Evolutionary conservation across 768 basidiomycete species (phyloP), one percentile per base, ranked within the genome.

Genomic region (Trametopsis cervina): DNA sequence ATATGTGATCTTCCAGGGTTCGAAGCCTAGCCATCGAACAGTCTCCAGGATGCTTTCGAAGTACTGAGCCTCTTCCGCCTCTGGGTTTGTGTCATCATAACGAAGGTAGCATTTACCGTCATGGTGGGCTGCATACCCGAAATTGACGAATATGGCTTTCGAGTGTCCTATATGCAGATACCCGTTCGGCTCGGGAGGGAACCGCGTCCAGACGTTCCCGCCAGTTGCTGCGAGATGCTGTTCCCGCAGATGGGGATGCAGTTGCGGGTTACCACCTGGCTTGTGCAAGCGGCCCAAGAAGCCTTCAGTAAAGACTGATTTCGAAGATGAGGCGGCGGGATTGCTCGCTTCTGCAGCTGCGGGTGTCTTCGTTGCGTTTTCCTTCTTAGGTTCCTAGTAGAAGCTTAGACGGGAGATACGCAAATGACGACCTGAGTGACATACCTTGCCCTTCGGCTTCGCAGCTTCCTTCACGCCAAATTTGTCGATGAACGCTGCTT

Each of bases 1-100:
- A 68, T 98, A 98, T 3, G 96, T 98, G 73, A 99, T 93, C 67
- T 90, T 90, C 89, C 89, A 98, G 3, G 96, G 96, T 63, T 98
- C 95, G 60, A 81, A 99, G 1, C 96, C 96, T 17, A 99, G 75
- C 96, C 96, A 99, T 54, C 94, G 77, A 27, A 98, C 78, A 59
- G 85, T 90, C 68, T 97, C 94, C 60, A 98, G 69, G 48, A 98
- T 97, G 51, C 89, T 95, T 63, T 95, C 94, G 57, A 98, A 98
- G 66, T 96, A 99, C 54, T 80, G 74, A 27, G 80, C 92, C 69
- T 99, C 96, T 64, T 99, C 96, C 49, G 92, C 92, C 68, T 96
- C 93, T 0, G 96, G 96, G 65, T 99, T 99, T 25, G 96, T 99
- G 65, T 99, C 96, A 62, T 99, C 96, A 59, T 89, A 99, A 47